phyloP scores from a whole-genome alignment of 1,284 basidiomycete genomes.

The Boletellus deceptivus region DNA sequence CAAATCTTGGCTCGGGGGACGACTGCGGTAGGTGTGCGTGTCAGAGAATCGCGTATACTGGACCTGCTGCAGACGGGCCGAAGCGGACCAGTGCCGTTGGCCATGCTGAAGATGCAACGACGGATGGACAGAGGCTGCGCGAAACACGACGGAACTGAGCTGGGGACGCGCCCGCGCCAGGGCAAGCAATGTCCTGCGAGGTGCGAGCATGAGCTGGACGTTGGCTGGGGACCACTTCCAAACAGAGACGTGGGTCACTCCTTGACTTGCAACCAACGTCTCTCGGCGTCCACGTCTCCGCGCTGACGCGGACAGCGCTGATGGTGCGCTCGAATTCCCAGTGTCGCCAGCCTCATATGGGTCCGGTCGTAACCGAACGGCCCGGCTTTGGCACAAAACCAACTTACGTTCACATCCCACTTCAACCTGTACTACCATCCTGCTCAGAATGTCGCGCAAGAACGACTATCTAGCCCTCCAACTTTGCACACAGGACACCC shows the following conservation, averaged over 20 bases:
- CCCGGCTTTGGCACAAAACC: conserved; percentile 17
- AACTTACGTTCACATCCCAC: conserved; percentile 31
- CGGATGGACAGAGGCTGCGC: background rate
- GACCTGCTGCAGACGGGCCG: conserved; percentile 16
- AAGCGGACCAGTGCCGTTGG: conserved; percentile 23
- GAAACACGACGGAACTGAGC: background rate
- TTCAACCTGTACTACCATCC: conserved; percentile 27
- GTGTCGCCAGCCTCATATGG: conserved; percentile 16
- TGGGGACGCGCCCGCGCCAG: conserved; percentile 3
- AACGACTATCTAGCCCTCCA: conserved; percentile 10
- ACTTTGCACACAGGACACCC: conserved; percentile 2
- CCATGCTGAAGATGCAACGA: background rate
- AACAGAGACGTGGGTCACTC: too few relatives aligned
- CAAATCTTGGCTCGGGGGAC: conserved; percentile 8
- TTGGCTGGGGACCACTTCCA: too few relatives aligned
- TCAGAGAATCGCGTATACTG: conserved; percentile 32
- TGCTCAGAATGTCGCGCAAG: conserved; percentile 19
- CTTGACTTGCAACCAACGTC: too few relatives aligned
- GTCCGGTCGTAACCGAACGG: conserved; percentile 19
- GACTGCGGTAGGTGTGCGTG: conserved; percentile 5
- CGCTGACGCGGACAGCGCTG: background rate
- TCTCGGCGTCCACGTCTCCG: background rate
- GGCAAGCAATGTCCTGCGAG: background rate
- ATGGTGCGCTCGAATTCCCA: conserved; percentile 8
- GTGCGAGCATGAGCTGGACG: conserved; percentile 5